phyloP scores from a whole-genome alignment of 805 yeast genomes.

The Pichia scutulata region DNA sequence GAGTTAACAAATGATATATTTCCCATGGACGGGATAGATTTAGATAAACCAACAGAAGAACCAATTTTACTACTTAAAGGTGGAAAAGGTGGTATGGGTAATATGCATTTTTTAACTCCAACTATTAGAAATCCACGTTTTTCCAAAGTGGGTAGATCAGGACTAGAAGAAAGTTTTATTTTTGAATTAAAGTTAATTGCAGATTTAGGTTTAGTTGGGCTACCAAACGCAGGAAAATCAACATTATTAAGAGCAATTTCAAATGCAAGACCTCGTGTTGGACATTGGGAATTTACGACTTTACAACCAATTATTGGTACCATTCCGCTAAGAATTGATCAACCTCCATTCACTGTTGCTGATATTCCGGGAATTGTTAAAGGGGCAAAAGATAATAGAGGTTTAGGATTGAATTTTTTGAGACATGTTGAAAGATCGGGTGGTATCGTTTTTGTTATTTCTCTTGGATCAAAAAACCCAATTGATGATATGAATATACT shows the following conservation, averaged over 20 bases:
- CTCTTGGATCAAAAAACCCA: slow-evolving; percentile 64
- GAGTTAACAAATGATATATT: slow-evolving; percentile 62
- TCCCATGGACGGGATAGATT: slow-evolving; percentile 78
- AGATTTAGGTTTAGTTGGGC: slow-evolving; percentile 87
- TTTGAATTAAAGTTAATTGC: slow-evolving; percentile 86
- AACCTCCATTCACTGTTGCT: slow-evolving; percentile 80
- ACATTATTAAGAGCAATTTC: slow-evolving; percentile 82
- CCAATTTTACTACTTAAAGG: slow-evolving; percentile 74
- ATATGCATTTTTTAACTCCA: slow-evolving; percentile 86
- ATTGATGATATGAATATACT: slow-evolving; percentile 54
- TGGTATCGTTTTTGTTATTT: slow-evolving; percentile 81
- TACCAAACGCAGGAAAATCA: slow-evolving; percentile 96
- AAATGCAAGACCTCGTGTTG: slow-evolving; percentile 82
- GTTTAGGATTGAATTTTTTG: slow-evolving; percentile 89
- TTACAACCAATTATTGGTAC: slow-evolving; percentile 90
- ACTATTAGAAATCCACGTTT: slow-evolving; percentile 86
- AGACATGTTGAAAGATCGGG: slow-evolving; percentile 89
- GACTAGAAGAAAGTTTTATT: slow-evolving; percentile 57
- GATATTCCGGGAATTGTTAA: slow-evolving; percentile 94
- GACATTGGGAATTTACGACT: slow-evolving; percentile 97
- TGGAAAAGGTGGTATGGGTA: slow-evolving; percentile 93
- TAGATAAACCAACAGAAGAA: slow-evolving; percentile 47
- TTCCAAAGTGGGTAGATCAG: slow-evolving; percentile 70
- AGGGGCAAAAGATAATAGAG: slow-evolving; percentile 80
- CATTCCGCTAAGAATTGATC: slow-evolving; percentile 55